Conservation (phyloP, 2,329 filamentous ascomycete genomes). For the Paecilomyces niveus region DNA sequence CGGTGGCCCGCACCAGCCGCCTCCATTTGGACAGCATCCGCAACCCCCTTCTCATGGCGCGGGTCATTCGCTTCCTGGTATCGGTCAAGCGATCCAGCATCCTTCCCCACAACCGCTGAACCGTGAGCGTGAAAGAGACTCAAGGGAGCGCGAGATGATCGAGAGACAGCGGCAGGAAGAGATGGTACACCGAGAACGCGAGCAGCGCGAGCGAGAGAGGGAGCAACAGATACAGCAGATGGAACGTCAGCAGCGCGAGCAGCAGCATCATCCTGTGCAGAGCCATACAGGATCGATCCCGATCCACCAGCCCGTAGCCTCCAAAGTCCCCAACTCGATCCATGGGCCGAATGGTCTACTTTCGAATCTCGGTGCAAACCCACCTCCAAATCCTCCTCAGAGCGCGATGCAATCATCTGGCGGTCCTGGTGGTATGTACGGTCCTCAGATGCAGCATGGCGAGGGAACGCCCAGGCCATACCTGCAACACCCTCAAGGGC, state of each 20-base stretch:
- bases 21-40: conserved; percentile 37
- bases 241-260: conserved; percentile 41
- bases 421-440: conserved; percentile 60
- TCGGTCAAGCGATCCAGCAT: conserved; percentile 36
- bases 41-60: conserved; percentile 27
- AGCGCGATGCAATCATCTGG: conserved; percentile 52
- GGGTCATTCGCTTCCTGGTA: conserved; percentile 33
- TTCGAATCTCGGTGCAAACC: conserved; percentile 60
- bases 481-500: conserved; percentile 56
- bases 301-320: conserved; percentile 88
- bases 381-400: conserved; percentile 47
- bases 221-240: conserved; percentile 52
- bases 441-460: conserved; percentile 55
- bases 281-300: conserved; percentile 82
- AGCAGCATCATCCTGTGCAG: conserved; percentile 69
- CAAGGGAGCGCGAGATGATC: conserved; percentile 47
- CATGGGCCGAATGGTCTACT: conserved; percentile 89
- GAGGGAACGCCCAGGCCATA: conserved; percentile 50
- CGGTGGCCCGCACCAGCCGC: conserved; percentile 32
- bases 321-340: conserved; percentile 70
- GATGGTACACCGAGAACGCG: conserved; percentile 49
- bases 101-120: conserved; percentile 35
- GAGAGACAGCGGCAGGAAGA: conserved; percentile 50
- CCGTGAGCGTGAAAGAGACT: conserved; percentile 43
- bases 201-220: conserved; percentile 40